A percentile compares a stretch with the other conserved stretches of the same genome.
These are phyloP conservation scores for Phytophthora sp. DNA, from an alignment of 352 stramenopile species.

Conservation along the genomic window DNA sequence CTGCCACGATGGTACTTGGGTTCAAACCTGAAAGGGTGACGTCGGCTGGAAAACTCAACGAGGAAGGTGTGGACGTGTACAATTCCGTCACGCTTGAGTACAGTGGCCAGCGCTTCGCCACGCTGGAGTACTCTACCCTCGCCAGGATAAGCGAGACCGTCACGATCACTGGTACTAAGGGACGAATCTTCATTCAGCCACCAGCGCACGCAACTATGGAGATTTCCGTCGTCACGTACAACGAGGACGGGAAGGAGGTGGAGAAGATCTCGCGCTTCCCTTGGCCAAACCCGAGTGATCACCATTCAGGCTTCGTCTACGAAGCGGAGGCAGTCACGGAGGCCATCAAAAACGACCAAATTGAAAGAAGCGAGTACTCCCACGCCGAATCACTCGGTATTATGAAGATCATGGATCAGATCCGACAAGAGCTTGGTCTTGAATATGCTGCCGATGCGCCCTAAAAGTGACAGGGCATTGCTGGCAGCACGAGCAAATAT, in stretches of 20 bases:
- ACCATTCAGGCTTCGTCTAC: constrained; percentile 66
- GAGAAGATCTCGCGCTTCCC: constrained; percentile 26
- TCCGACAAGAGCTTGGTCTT: constrained; percentile 53
- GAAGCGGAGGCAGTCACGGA: constrained; percentile 59
- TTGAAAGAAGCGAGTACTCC: constrained; percentile 48
- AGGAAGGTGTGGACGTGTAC: constrained; percentile 63
- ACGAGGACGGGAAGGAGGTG: not conserved
- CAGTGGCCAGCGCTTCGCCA: constrained; percentile 50
- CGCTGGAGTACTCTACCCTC: constrained; percentile 66
- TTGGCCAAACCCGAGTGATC: constrained; percentile 16
- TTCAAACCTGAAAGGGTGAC: constrained; percentile 51
- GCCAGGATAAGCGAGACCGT: constrained; percentile 67
- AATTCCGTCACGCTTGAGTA: constrained; percentile 64
- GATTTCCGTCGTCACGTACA: constrained; percentile 22
- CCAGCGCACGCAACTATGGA: constrained; percentile 33
- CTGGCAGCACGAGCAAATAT: not conserved
- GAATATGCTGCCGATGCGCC: constrained; percentile 30
- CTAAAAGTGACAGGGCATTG: not conserved
- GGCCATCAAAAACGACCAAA: constrained; percentile 40
- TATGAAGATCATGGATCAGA: constrained; percentile 60
- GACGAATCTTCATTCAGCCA: constrained; percentile 63
- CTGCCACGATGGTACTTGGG: constrained; percentile 73
- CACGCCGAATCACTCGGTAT: constrained; percentile 56
- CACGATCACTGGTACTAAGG: constrained; percentile 75
- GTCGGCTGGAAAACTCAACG: constrained; percentile 47